phyloP scores from a whole-genome alignment of 139 green algal genomes.

The Microglena sp. region DNA sequence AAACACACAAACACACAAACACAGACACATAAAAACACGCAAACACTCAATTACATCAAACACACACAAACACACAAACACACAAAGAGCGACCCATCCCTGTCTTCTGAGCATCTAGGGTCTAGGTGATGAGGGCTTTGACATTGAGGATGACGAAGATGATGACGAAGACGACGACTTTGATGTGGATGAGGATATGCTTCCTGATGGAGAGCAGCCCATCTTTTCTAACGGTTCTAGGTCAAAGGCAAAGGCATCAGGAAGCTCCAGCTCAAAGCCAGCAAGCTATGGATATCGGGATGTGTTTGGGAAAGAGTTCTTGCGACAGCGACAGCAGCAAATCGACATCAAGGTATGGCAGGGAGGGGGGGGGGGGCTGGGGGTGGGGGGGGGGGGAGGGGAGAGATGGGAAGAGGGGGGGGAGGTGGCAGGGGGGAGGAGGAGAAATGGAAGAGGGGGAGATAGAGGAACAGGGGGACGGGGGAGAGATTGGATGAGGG shows the following conservation, averaged over 20 bases:
- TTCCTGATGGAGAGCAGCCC: background rate
- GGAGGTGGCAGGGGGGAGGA: no score
- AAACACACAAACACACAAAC: background rate
- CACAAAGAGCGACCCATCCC: background rate
- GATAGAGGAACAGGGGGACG: no score
- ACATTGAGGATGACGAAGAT: background rate
- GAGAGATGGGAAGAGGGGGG: no score
- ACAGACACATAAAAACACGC: background rate
- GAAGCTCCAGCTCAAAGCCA: background rate
- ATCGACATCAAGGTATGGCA: conserved; percentile 1
- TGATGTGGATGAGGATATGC: background rate
- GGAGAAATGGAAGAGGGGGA: no score
- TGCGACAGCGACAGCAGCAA: background rate
- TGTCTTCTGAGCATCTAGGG: background rate
- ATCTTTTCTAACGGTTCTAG: background rate
- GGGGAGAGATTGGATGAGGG: no score
- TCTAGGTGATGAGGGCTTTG: conserved; percentile 1
- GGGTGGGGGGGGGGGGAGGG: no score
- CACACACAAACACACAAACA: conserved; percentile 1
- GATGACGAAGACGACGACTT: conserved; percentile 7
- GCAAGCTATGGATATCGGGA: background rate
- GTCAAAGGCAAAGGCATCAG: background rate
- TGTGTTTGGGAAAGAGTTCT: conserved; percentile 8
- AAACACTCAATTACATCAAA: background rate
- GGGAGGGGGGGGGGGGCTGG: background rate